Percentiles rank a stretch among this genome's conserved stretches.
phyloP scores from a whole-genome alignment of 2,329 filamentous ascomycete species.

The Colletotrichum nymphaeae region DNA sequence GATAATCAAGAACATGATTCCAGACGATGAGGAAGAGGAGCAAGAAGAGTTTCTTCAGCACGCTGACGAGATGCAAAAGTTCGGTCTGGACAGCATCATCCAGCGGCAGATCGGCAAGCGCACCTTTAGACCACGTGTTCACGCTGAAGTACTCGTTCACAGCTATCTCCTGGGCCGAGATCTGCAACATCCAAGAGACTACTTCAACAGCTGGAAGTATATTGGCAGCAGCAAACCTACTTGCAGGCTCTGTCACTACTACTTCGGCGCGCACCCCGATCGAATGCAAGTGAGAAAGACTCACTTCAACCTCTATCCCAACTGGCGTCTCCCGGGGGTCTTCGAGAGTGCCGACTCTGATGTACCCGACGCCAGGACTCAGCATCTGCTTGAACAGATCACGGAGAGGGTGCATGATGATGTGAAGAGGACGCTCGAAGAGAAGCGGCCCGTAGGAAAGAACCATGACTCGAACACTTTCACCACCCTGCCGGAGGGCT shows the following conservation, averaged over 20 bases:
- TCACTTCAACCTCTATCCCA: constrained; percentile 52
- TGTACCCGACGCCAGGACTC: constrained; percentile 13
- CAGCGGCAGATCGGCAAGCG: constrained; percentile 18
- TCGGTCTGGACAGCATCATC: constrained; percentile 41
- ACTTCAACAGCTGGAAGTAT: constrained; percentile 48
- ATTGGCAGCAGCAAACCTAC: constrained; percentile 56
- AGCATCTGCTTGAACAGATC: constrained; percentile 42
- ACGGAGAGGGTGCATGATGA: constrained; percentile 42
- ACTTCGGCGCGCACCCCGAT: constrained; percentile 44
- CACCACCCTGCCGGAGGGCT: constrained; percentile 7
- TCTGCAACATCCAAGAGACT: constrained; percentile 26
- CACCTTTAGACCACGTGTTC: constrained; percentile 45
- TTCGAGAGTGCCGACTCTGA: constrained; percentile 19
- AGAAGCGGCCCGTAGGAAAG: constrained; percentile 42
- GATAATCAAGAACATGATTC: constrained; percentile 41
- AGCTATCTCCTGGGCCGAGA: constrained; percentile 33
- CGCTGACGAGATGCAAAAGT: constrained; percentile 38
- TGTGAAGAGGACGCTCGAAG: constrained; percentile 41
- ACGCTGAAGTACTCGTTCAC: constrained; percentile 48
- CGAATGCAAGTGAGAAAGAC: constrained; percentile 41
- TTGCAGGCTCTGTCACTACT: constrained; percentile 51
- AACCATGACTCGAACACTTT: constrained; percentile 47
- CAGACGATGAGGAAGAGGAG: neutral
- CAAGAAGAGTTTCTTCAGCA: constrained; percentile 24
- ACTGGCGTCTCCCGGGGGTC: constrained; percentile 52